Percentiles rank a stretch among this genome's conserved stretches.
phyloP scores from a whole-genome alignment of 345 rosid genomes.

The Geranium brycei region DNA sequence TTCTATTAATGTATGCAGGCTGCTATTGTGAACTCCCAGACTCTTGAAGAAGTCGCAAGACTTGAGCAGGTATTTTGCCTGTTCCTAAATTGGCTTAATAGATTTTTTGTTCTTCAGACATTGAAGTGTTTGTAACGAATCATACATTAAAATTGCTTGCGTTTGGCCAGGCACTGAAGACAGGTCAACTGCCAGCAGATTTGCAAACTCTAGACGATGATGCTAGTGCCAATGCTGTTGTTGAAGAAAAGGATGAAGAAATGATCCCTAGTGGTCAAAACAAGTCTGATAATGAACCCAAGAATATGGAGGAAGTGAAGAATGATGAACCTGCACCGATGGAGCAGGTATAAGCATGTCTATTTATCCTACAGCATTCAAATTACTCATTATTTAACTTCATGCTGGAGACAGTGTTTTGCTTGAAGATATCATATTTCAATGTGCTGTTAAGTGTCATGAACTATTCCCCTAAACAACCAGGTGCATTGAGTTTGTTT shows the following conservation, averaged over 20 bases:
- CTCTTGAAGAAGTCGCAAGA: conserved; percentile 96
- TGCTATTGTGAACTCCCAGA: conserved; percentile 96
- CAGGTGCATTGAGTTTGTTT: no score
- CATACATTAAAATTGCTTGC: no score
- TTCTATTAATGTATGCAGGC: conserved; percentile 45
- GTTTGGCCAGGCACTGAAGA: conserved; percentile 59
- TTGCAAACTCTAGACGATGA: conserved; percentile 37
- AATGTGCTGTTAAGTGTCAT: no score
- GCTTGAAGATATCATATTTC: no score
- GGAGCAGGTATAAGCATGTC: conserved; percentile 49
- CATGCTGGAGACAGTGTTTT: no score
- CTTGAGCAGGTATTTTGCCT: conserved; percentile 64
- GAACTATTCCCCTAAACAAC: no score
- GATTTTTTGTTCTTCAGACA: neutral
- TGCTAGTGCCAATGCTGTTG: conserved; percentile 13
- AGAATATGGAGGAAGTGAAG: conserved; percentile 18
- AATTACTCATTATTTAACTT: no score
- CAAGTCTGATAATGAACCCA: conserved; percentile 14
- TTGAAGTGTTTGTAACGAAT: conserved; percentile 5
- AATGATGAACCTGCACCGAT: conserved; percentile 49
- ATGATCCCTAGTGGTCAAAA: conserved; percentile 20
- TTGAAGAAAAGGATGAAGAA: conserved; percentile 31
- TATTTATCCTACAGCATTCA: neutral
- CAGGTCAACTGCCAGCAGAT: conserved; percentile 91
- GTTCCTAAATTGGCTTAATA: conserved; percentile 1